Percentiles rank a stretch among this genome's conserved stretches.
phyloP scores from a whole-genome alignment of 768 basidiomycete genomes.

The Tylopilus intermedius region DNA sequence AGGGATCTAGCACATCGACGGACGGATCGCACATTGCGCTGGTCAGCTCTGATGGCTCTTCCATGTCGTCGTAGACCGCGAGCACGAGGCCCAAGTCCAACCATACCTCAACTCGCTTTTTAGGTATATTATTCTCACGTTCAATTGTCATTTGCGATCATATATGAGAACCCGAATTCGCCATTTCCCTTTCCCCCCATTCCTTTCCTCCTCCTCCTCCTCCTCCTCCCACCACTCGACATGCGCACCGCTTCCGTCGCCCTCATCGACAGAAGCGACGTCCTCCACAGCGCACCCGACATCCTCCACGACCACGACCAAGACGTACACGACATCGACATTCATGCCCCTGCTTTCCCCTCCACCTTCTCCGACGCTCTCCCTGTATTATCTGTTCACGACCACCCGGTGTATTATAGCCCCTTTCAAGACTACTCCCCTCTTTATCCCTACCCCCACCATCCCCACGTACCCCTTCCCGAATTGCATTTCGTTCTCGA shows the following conservation, averaged over 20 bases:
- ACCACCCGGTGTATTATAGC: slow-evolving; percentile 30
- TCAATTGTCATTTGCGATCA: slow-evolving; percentile 25
- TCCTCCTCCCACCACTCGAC: slow-evolving; percentile 4
- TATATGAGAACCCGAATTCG: slow-evolving; percentile 28
- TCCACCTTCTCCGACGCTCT: slow-evolving; percentile 15
- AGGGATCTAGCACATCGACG: not conserved
- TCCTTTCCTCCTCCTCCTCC: not conserved
- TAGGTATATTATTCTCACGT: slow-evolving; percentile 24
- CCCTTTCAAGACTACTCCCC: slow-evolving; percentile 23
- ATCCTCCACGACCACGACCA: slow-evolving; percentile 22
- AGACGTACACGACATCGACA: slow-evolving; percentile 31
- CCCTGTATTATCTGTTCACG: slow-evolving; percentile 34
- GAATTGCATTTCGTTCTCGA: slow-evolving; percentile 28
- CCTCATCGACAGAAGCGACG: slow-evolving; percentile 17
- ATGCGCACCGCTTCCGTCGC: slow-evolving; percentile 20
- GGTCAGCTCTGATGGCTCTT: slow-evolving; percentile 17
- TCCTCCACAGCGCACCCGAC: slow-evolving; percentile 13
- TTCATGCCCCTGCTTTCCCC: slow-evolving; percentile 25
- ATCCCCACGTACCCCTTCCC: slow-evolving; percentile 22
- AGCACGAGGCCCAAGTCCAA: slow-evolving; percentile 18
- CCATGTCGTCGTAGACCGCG: slow-evolving; percentile 28
- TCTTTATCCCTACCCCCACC: slow-evolving; percentile 26
- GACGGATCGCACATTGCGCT: slow-evolving; percentile 22
- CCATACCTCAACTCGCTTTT: not conserved
- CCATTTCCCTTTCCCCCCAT: slow-evolving; percentile 16